phyloP scores from a whole-genome alignment of 2,329 filamentous ascomycete species.

The Colletotrichum abscissum region DNA sequence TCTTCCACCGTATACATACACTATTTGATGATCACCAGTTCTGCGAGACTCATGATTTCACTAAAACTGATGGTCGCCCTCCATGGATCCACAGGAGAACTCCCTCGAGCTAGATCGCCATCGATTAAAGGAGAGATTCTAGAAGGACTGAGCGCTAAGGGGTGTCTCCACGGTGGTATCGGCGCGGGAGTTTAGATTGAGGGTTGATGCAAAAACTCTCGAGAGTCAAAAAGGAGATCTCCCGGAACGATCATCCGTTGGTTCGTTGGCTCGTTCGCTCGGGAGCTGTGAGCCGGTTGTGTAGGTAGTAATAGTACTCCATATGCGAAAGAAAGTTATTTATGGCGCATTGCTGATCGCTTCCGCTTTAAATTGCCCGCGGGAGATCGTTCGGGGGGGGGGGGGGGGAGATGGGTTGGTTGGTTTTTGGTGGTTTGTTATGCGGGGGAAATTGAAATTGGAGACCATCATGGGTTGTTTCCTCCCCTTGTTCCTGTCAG shows the following conservation, averaged over 20 bases:
- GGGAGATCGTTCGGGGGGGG: not conserved
- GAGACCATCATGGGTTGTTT: slow-evolving; percentile 19
- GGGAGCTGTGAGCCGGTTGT: slow-evolving; percentile 6
- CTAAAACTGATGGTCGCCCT: not conserved
- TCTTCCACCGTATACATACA: not conserved
- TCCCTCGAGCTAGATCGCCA: not conserved
- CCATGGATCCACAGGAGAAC: not conserved
- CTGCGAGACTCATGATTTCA: not conserved
- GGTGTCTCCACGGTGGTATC: not conserved
- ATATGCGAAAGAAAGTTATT: slow-evolving; percentile 13
- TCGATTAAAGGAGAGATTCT: not conserved
- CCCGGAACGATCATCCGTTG: slow-evolving; percentile 11
- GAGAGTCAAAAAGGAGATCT: slow-evolving; percentile 17
- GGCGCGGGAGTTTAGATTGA: not conserved
- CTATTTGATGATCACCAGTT: not conserved
- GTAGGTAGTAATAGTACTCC: not conserved
- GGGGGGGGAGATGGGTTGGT: too few species aligned
- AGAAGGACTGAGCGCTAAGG: slow-evolving; percentile 3
- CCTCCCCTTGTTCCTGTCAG: not conserved
- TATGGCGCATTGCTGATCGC: slow-evolving; percentile 33
- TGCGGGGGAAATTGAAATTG: slow-evolving; percentile 22
- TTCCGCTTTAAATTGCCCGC: slow-evolving; percentile 28
- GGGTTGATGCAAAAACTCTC: not conserved
- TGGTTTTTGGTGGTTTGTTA: not conserved
- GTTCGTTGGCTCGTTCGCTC: not conserved